Conservation (phyloP, 805 yeast genomes). For the Kluyveromyces nonfermentans region DNA sequence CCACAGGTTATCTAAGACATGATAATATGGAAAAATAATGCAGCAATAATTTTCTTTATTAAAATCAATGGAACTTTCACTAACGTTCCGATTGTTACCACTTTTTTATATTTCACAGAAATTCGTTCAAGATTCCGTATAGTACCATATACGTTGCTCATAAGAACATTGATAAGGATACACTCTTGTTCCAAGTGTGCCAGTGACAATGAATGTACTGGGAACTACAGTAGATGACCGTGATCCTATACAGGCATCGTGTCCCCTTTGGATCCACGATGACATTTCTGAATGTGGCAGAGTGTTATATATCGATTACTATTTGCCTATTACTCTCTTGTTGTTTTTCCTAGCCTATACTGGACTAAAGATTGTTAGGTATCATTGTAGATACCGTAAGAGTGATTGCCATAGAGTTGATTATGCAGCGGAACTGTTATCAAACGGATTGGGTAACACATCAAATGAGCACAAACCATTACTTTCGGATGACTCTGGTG, state of each 20-base stretch:
- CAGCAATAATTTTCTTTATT: too few relatives aligned
- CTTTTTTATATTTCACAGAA: too few relatives aligned
- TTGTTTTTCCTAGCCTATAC: conserved; percentile 6
- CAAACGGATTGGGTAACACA: conserved; percentile 5
- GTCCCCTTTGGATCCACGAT: conserved; percentile 46
- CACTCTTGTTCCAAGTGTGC: not conserved
- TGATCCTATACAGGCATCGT: not conserved
- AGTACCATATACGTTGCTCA: too few relatives aligned
- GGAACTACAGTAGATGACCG: not conserved
- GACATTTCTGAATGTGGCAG: conserved; percentile 50
- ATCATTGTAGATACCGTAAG: conserved; percentile 15
- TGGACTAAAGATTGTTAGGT: conserved; percentile 10
- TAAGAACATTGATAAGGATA: not conserved
- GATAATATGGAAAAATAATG: too few relatives aligned
- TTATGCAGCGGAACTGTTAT: conserved; percentile 13
- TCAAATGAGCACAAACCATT: conserved; percentile 17
- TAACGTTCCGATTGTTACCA: too few relatives aligned
- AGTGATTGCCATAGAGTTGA: conserved; percentile 11
- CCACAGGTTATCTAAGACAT: too few relatives aligned
- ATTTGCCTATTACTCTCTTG: conserved; percentile 16
- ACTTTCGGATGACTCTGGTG: conserved; percentile 9
- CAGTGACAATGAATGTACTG: not conserved
- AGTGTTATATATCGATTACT: conserved; percentile 31
- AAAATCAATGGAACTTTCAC: too few relatives aligned
- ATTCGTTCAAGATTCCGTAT: too few relatives aligned